Base-by-base conservation (phyloP, 176 grass and related monocot species). In the Ampelocalamus luodianensis region DNA sequence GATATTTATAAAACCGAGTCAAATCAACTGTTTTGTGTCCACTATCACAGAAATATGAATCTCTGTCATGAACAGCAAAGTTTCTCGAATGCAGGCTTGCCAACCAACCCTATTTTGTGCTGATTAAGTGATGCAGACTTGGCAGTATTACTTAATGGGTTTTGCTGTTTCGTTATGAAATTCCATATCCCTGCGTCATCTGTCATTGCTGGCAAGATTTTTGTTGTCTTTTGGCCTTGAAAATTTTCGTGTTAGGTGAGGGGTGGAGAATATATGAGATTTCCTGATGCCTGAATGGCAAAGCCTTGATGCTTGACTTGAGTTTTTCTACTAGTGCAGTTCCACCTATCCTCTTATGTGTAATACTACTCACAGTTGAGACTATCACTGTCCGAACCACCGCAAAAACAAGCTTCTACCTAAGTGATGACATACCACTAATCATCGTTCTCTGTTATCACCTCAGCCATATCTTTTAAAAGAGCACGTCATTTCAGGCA, bases 291-390 rank as follows among this genome's bases (percentile, higher is more conserved):
- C 43, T 23, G 55, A 7, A 20, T 74, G 68, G 6, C 17, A 16
- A 65, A 34, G 63, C 44, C 68, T 53, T 53, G 23, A 29, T 80
- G 58, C 46, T 78, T 56, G 72, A 56, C 88, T 56, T 58, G 45
- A 55, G 20, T 43, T 65, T 83, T n/a, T 68, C 26, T 61, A 50
- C 59, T 67, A 83, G 73, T 87, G 88, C 48, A 49, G 72, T 83
- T 90, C 79, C 79, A 83, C 88, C 84, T 87, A 86, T 83, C 76
- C 23, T 59, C 38, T 74, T 50, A 61, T 60, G 40, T 85, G 82
- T 61, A 17, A 80, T 39, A 39, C 46, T 70, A 59, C 48, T 89
- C 4, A 20, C 10, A 38, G 10, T n/a, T 79, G 76, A 42, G 38
- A 58, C 4, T 1, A 59, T 74, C 82, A 71, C 46, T 83, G 60